A percentile compares a stretch with the other conserved stretches of the same genome.
Evolutionary conservation across 208 protist species (phyloP).

Genomic region (Trypanosoma vivax): DNA sequence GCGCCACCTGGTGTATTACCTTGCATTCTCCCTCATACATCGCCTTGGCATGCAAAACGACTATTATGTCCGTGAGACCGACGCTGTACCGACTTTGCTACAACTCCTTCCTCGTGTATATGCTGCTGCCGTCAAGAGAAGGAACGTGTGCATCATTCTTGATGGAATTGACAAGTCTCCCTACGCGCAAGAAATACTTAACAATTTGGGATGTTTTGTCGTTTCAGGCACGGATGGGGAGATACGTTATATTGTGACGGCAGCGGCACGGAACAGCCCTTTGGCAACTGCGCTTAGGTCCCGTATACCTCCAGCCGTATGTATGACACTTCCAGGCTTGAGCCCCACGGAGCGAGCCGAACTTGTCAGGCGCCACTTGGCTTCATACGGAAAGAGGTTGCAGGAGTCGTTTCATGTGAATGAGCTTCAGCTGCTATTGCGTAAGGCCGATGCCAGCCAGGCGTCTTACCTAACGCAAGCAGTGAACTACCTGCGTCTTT

Average conservation of each 20-base stretch:
- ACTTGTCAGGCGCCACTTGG: constrained; percentile 70
- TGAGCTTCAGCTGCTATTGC: constrained; percentile 58
- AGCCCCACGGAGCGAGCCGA: constrained; percentile 48
- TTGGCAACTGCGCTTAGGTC: constrained; percentile 36
- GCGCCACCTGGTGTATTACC: constrained; percentile 46
- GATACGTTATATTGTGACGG: constrained; percentile 59
- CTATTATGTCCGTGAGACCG: constrained; percentile 37
- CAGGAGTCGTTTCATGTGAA: constrained; percentile 65
- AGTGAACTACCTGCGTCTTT: constrained; percentile 71
- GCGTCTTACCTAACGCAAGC: constrained; percentile 65
- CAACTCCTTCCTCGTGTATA: constrained; percentile 50
- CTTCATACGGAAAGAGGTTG: constrained; percentile 67
- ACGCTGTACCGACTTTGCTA: constrained; percentile 39
- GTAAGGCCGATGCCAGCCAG: constrained; percentile 54
- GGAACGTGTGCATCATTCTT: constrained; percentile 33
- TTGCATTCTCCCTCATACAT: constrained; percentile 32
- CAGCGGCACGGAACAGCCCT: constrained; percentile 12
- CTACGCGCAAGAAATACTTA: constrained; percentile 41
- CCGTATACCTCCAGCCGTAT: constrained; percentile 30
- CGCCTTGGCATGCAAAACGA: constrained; percentile 41
- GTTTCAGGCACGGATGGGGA: constrained; percentile 24
- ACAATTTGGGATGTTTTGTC: constrained; percentile 42
- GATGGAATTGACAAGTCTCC: constrained; percentile 62
- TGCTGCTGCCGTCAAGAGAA: constrained; percentile 26
- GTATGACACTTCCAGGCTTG: constrained; percentile 37